These are phyloP conservation scores for Arthrobotrys sinensis DNA, from an alignment of 2,329 filamentous ascomycete genomes.

Conservation along the genomic window DNA sequence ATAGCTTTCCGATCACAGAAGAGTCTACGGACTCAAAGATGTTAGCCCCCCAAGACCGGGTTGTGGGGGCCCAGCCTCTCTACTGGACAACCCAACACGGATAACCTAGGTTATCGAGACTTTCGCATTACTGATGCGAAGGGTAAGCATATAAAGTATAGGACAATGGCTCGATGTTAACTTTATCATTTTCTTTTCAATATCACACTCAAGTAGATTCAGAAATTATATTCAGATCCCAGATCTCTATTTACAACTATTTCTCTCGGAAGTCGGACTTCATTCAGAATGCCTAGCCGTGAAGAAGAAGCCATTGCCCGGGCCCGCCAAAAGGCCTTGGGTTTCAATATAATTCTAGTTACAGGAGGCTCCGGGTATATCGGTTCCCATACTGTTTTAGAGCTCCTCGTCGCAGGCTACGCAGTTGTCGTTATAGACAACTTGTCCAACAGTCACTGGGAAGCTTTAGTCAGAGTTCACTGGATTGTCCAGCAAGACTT, in stretches of 20 bases:
- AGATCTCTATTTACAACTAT: not conserved
- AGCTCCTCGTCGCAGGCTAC: constrained; percentile 72
- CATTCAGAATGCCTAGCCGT: constrained; percentile 49
- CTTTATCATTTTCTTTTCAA: constrained; percentile 1
- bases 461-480: constrained; percentile 62
- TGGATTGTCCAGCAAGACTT: constrained; percentile 62
- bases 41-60: constrained; percentile 40
- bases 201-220: not conserved
- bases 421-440: constrained; percentile 72
- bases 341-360: constrained; percentile 68
- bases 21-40: constrained; percentile 12
- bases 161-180: not conserved
- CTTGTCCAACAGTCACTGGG: constrained; percentile 69
- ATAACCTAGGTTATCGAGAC: not conserved
- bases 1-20: constrained; percentile 35
- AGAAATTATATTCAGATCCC: not conserved
- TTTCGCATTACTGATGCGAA: not conserved
- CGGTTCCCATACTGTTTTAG: constrained; percentile 73
- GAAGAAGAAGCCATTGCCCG: constrained; percentile 47
- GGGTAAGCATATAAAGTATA: constrained; percentile 20
- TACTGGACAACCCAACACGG: not conserved
- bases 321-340: constrained; percentile 39
- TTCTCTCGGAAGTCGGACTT: not conserved
- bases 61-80: constrained; percentile 24
- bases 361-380: constrained; percentile 74